These are phyloP conservation scores for Selenicereus undatus DNA, from an alignment of 148 eudicot genomes.

Conservation along the genomic window DNA sequence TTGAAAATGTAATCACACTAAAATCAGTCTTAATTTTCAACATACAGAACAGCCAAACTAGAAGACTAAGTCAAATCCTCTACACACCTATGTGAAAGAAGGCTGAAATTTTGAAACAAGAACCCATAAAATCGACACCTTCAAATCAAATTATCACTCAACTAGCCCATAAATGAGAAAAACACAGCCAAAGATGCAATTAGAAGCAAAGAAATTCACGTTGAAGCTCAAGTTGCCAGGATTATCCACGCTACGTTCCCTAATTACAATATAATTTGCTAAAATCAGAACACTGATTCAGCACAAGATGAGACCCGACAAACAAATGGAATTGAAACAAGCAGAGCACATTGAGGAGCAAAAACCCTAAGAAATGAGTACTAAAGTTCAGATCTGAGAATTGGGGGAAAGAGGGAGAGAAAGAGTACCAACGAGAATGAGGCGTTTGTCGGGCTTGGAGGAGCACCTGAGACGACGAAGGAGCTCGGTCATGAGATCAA, in stretches of 20 bases:
- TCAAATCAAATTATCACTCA: not conserved
- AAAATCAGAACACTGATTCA: not conserved
- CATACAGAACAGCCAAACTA: not conserved
- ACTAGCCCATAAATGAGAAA: not conserved
- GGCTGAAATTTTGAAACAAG: not conserved
- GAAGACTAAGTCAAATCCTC: not conserved
- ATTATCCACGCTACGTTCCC: not conserved
- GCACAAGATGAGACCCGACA: not conserved
- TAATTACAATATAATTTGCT: too few species aligned
- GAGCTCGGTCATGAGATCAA: constrained; percentile 85
- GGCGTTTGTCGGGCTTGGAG: constrained; percentile 85
- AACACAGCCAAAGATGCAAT: not conserved
- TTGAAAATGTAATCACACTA: not conserved
- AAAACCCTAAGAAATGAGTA: not conserved
- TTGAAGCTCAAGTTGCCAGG: not conserved
- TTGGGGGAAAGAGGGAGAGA: not conserved
- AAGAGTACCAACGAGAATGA: constrained; percentile 71
- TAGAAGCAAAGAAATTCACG: too few species aligned
- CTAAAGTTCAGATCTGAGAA: constrained; percentile 16
- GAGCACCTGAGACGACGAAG: constrained; percentile 92
- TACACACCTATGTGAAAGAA: not conserved
- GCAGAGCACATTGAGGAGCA: not conserved
- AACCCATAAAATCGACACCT: not conserved
- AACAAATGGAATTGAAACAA: not conserved
- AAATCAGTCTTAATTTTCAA: not conserved